These are phyloP conservation scores for Lagerstroemia speciosa DNA, from an alignment of 345 rosid genomes.

Conservation along the genomic window DNA sequence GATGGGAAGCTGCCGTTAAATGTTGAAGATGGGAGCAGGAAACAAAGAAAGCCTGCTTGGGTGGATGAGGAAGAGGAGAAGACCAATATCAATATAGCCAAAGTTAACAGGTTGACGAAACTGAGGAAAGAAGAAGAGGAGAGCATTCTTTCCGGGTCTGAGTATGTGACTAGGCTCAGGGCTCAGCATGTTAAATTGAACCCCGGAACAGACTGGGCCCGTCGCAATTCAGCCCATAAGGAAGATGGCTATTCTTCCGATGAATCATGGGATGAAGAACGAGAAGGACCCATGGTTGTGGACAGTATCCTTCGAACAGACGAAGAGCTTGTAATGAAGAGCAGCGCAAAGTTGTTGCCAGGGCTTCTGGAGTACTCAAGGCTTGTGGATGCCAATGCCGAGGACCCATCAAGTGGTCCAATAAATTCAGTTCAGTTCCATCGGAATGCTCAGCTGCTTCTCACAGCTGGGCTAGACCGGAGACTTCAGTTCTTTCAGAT, in stretches of 20 bases:
- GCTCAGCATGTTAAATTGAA: slow-evolving; percentile 80
- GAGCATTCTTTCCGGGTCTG: slow-evolving; percentile 55
- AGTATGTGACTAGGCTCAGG: slow-evolving; percentile 69
- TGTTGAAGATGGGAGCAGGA: slow-evolving; percentile 31
- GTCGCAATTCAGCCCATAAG: slow-evolving; percentile 19
- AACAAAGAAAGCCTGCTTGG: slow-evolving; percentile 61
- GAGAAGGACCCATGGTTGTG: slow-evolving; percentile 16
- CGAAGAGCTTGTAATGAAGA: slow-evolving; percentile 75
- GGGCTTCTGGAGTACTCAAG: slow-evolving; percentile 74
- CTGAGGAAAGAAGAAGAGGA: slow-evolving; percentile 78
- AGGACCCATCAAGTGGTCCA: slow-evolving; percentile 62
- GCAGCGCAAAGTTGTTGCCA: slow-evolving; percentile 42
- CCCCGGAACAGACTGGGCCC: slow-evolving; percentile 91
- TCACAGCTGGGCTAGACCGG: slow-evolving; percentile 69
- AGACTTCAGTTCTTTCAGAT: slow-evolving; percentile 74
- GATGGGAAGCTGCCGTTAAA: slow-evolving; percentile 23
- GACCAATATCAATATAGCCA: slow-evolving; percentile 42
- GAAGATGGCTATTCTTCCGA: slow-evolving; percentile 20
- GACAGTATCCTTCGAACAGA: slow-evolving; percentile 59
- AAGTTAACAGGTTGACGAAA: slow-evolving; percentile 74
- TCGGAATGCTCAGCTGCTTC: slow-evolving; percentile 74
- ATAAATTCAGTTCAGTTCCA: slow-evolving; percentile 85
- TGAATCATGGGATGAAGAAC: slow-evolving; percentile 49
- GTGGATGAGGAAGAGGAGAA: slow-evolving; percentile 84
- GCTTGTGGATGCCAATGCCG: slow-evolving; percentile 77